phyloP scores from a whole-genome alignment of 2,329 filamentous ascomycete species.

The Samsoniella hepiali region DNA sequence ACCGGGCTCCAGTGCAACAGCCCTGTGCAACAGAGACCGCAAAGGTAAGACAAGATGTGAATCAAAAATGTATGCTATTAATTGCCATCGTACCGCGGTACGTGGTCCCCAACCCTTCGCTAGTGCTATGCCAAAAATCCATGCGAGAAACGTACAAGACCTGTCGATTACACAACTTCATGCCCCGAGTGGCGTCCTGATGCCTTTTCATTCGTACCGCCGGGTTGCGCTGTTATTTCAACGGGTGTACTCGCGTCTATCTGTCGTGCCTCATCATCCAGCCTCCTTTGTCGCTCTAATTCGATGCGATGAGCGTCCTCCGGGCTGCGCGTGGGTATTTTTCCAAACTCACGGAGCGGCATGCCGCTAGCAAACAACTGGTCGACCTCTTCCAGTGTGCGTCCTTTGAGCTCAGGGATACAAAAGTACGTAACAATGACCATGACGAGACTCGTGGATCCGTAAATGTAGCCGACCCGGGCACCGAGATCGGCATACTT shows the following conservation, averaged over 20 bases:
- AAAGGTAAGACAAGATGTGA: background rate
- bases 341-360: slow-evolving; percentile 22
- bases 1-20: background rate
- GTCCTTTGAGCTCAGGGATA: slow-evolving; percentile 43
- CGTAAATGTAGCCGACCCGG: slow-evolving; percentile 40
- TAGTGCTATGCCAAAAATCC: background rate
- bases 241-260: background rate
- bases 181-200: background rate
- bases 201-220: slow-evolving; percentile 9
- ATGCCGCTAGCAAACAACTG: slow-evolving; percentile 23
- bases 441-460: slow-evolving; percentile 35
- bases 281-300: background rate
- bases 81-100: background rate
- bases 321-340: slow-evolving; percentile 10
- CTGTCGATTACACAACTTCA: background rate
- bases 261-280: slow-evolving; percentile 4
- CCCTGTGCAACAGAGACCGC: background rate
- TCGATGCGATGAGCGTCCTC: slow-evolving; percentile 3
- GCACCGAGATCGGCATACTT: slow-evolving; percentile 34
- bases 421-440: slow-evolving; percentile 41
- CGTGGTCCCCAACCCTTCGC: background rate
- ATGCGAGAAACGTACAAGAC: background rate
- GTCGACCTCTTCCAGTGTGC: slow-evolving; percentile 26
- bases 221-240: background rate
- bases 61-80: slow-evolving; percentile 7